Evolutionary conservation across 371 early-diverging fungal species (phyloP).

Genomic region (Mortierella sp.): DNA sequence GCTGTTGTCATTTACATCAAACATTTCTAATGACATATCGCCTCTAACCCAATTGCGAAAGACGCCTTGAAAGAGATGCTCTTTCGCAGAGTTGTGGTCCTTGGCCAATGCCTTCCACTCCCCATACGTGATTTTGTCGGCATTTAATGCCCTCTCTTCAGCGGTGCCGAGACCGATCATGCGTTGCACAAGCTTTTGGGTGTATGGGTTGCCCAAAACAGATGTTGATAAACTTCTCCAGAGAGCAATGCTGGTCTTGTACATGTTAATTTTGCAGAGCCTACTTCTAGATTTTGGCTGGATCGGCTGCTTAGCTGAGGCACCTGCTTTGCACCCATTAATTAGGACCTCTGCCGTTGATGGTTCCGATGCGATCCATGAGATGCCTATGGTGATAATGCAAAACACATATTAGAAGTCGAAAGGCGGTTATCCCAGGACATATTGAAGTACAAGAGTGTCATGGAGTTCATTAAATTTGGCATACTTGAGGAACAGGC

Average conservation of each 20-base stretch:
- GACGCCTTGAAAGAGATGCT: constrained; percentile 58
- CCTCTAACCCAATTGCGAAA: constrained; percentile 70
- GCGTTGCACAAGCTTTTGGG: constrained; percentile 6
- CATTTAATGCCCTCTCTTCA: background rate
- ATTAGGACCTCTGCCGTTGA: constrained; percentile 66
- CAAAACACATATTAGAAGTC: background rate
- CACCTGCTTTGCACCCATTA: constrained; percentile 66
- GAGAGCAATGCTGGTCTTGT: constrained; percentile 11
- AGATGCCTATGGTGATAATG: constrained; percentile 56
- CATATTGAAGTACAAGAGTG: background rate
- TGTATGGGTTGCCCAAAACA: background rate
- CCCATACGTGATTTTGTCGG: constrained; percentile 48
- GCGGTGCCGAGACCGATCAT: background rate
- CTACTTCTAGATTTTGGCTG: constrained; percentile 61
- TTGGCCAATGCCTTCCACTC: constrained; percentile 62
- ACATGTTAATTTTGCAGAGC: constrained; percentile 55
- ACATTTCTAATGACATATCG: constrained; percentile 58
- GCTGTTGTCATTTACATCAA: constrained; percentile 32
- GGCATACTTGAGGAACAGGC: constrained; percentile 59
- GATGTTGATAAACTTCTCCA: constrained; percentile 14
- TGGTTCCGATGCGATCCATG: constrained; percentile 65
- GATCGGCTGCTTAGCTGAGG: constrained; percentile 61
- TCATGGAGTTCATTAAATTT: background rate
- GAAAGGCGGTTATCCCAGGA: background rate
- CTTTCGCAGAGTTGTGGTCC: constrained; percentile 61